phyloP scores from a whole-genome alignment of 202 grass and related monocot species.

The Setaria viridis region DNA sequence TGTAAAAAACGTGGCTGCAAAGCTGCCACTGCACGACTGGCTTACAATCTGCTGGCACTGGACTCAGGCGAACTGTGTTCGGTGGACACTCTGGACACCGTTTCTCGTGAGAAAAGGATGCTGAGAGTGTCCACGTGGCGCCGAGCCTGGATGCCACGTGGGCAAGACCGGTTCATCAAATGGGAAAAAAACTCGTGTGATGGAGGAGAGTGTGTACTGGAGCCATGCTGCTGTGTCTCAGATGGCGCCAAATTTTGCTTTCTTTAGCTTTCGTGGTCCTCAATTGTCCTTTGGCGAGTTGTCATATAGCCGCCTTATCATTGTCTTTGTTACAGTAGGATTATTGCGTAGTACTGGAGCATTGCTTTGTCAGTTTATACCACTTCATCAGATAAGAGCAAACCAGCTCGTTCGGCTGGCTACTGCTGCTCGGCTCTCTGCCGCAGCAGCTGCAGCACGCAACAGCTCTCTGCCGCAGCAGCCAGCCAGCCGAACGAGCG shows the following conservation, averaged over 20 bases:
- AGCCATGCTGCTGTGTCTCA: not conserved
- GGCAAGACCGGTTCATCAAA: not conserved
- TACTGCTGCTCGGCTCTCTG: too few species aligned
- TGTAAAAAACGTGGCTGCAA: not conserved
- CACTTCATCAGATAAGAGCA: too few species aligned
- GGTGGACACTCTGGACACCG: too few species aligned
- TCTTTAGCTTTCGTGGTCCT: not conserved
- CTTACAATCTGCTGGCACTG: too few species aligned
- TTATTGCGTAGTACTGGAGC: not conserved
- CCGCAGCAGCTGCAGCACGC: too few species aligned
- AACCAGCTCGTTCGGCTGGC: too few species aligned
- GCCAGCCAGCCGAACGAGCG: too few species aligned
- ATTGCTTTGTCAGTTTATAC: not conserved
- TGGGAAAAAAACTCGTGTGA: too few species aligned
- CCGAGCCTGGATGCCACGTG: not conserved
- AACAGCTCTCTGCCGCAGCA: too few species aligned
- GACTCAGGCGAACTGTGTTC: too few species aligned
- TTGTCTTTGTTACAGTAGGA: not conserved
- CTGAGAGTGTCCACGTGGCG: not conserved
- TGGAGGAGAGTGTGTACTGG: not conserved
- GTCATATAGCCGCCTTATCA: too few species aligned
- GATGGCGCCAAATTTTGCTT: not conserved
- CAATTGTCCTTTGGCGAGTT: not conserved
- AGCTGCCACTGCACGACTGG: not conserved
- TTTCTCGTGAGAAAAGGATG: not conserved